phyloP scores from a whole-genome alignment of 805 yeast species.

The Starmerella potacharoeniae region DNA sequence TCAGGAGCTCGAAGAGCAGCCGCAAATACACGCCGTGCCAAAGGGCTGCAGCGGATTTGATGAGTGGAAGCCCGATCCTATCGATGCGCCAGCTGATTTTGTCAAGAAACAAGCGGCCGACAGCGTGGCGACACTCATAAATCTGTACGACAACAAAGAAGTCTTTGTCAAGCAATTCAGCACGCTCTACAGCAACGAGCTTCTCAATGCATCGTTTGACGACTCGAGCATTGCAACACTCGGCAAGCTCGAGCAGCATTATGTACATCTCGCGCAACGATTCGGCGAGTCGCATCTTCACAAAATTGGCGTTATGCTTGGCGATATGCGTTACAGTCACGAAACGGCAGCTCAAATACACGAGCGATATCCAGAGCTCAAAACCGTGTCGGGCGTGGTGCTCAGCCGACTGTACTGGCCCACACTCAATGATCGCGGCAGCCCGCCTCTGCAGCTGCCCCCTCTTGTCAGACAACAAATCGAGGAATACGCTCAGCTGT shows the following conservation, averaged over 20 bases:
- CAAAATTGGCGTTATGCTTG: constrained; percentile 65
- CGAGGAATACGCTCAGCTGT: constrained; percentile 37
- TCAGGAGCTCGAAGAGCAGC: constrained; percentile 33
- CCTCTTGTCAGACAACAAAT: constrained; percentile 21
- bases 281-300: constrained; percentile 59
- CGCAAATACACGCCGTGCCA: constrained; percentile 8
- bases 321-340: constrained; percentile 39
- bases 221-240: constrained; percentile 10
- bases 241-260: constrained; percentile 32
- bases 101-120: constrained; percentile 47
- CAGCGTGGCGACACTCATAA: constrained; percentile 56
- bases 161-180: constrained; percentile 56
- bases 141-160: constrained; percentile 60
- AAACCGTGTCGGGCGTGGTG: constrained; percentile 42
- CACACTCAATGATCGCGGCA: background rate
- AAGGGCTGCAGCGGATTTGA: constrained; percentile 34
- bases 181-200: constrained; percentile 44
- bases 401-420: constrained; percentile 83
- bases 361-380: constrained; percentile 9
- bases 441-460: background rate
- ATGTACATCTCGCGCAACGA: constrained; percentile 46
- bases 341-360: constrained; percentile 17
- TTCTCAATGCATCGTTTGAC: constrained; percentile 30
- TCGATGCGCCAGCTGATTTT: constrained; percentile 83
- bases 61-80: constrained; percentile 78